Conservation (phyloP, 1,284 basidiomycete genomes). For the Pisolithus thermaeus region DNA sequence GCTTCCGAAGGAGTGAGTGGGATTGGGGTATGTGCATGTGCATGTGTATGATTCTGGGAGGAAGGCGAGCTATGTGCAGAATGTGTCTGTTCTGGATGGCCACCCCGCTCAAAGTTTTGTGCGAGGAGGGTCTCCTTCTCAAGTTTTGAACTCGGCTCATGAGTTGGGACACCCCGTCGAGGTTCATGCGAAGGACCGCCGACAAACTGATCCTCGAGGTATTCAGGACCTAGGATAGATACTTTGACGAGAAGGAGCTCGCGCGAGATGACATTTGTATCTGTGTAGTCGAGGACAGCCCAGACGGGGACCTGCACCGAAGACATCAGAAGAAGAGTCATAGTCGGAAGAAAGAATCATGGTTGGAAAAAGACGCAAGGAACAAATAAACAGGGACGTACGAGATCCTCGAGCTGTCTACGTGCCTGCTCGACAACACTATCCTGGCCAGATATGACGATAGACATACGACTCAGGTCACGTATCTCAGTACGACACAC, state of each 20-base stretch:
- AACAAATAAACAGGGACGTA: conserved; percentile 35
- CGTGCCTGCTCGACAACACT: conserved; percentile 97
- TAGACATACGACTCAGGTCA: conserved; percentile 97
- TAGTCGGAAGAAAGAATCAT: neutral
- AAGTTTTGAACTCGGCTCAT: conserved; percentile 42
- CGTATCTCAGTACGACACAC: conserved; percentile 98
- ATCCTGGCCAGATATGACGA: conserved; percentile 95
- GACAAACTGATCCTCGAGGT: conserved; percentile 83
- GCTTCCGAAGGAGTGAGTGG: conserved; percentile 75
- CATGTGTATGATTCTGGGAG: neutral
- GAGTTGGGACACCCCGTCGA: conserved; percentile 30
- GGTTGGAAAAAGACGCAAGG: neutral
- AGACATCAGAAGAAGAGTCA: neutral
- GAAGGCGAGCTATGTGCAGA: conserved; percentile 12
- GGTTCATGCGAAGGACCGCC: conserved; percentile 81
- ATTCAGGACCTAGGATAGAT: conserved; percentile 96
- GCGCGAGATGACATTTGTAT: conserved; percentile 83
- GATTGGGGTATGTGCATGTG: conserved; percentile 28
- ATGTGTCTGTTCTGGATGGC: conserved; percentile 30
- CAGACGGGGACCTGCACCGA: conserved; percentile 82
- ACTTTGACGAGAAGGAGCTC: conserved; percentile 89
- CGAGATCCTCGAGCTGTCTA: conserved; percentile 89
- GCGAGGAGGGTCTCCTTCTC: conserved; percentile 68
- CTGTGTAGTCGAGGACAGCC: conserved; percentile 95
- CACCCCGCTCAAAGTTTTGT: conserved; percentile 66